Evolutionary conservation across 495 filamentous ascomycete genomes (phyloP).

Genomic region (Aspergillus bridgeri): DNA sequence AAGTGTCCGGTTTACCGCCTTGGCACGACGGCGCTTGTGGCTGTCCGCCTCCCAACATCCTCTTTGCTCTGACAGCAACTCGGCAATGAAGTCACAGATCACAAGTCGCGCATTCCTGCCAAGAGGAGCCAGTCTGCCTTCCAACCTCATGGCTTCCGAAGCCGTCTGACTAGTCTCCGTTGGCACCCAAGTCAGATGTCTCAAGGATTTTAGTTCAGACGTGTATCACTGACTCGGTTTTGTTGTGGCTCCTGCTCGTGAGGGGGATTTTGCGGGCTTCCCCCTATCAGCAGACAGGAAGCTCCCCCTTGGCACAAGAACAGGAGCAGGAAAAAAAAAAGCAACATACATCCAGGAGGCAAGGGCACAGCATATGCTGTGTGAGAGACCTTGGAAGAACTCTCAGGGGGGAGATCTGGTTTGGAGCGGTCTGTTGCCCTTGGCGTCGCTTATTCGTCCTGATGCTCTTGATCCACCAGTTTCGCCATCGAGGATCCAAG

Average conservation of each 20-base stretch:
- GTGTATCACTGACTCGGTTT: background rate
- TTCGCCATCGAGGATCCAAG: background rate
- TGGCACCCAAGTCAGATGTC: background rate
- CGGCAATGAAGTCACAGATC: background rate
- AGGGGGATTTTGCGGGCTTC: background rate
- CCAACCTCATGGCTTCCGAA: constrained; percentile 1
- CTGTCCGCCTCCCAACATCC: too few relatives aligned
- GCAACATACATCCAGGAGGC: background rate
- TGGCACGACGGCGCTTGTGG: too few relatives aligned
- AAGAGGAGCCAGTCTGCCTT: background rate
- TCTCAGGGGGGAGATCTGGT: background rate
- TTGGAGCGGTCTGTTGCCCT: background rate
- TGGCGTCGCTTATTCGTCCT: background rate
- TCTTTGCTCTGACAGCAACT: too few relatives aligned
- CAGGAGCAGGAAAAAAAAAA: background rate
- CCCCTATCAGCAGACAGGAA: background rate
- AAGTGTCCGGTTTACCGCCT: too few relatives aligned
- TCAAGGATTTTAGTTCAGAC: background rate
- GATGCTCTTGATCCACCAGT: background rate
- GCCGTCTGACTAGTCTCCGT: constrained; percentile 1
- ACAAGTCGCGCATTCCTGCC: background rate
- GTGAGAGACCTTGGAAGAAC: background rate
- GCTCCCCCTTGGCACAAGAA: background rate
- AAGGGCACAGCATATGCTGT: background rate
- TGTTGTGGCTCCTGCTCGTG: background rate